phyloP scores from a whole-genome alignment of 2,329 filamentous ascomycete genomes.

The Xylariaceae sp. region DNA sequence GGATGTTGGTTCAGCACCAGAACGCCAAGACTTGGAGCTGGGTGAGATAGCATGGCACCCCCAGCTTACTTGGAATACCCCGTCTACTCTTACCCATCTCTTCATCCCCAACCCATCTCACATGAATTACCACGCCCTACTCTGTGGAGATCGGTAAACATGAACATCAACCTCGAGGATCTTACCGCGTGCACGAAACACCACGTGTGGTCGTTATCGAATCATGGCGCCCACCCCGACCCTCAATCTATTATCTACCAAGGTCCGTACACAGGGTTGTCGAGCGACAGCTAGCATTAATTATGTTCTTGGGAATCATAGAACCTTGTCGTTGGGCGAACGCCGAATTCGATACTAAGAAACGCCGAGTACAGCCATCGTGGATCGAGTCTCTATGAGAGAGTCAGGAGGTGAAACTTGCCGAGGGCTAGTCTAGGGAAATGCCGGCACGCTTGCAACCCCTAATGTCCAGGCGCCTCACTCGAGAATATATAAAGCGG shows the following conservation, averaged over 20 bases:
- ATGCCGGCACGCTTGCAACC: neutral
- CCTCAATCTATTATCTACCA: too few species aligned
- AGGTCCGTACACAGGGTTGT: neutral
- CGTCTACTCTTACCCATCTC: neutral
- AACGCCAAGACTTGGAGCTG: neutral
- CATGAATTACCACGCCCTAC: neutral
- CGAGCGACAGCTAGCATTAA: neutral
- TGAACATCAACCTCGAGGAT: slow-evolving; percentile 9
- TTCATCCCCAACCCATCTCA: neutral
- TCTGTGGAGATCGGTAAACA: neutral
- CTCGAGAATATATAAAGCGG: slow-evolving; percentile 9
- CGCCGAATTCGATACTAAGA: slow-evolving; percentile 1
- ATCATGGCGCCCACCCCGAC: too few species aligned
- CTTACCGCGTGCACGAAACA: too few species aligned
- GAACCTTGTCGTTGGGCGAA: neutral
- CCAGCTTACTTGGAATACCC: neutral
- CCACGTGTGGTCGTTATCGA: too few species aligned
- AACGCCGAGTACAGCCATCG: slow-evolving; percentile 3
- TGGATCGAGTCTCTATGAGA: neutral
- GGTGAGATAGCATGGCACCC: neutral
- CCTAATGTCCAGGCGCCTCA: neutral
- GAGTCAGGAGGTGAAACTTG: neutral
- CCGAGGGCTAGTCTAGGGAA: neutral
- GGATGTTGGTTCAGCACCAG: slow-evolving; percentile 1
- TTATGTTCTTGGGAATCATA: neutral